Evolutionary conservation across 345 rosid species (phyloP), one percentile per base, ranked within the genome.

Genomic region (Syzygium oleosum): DNA sequence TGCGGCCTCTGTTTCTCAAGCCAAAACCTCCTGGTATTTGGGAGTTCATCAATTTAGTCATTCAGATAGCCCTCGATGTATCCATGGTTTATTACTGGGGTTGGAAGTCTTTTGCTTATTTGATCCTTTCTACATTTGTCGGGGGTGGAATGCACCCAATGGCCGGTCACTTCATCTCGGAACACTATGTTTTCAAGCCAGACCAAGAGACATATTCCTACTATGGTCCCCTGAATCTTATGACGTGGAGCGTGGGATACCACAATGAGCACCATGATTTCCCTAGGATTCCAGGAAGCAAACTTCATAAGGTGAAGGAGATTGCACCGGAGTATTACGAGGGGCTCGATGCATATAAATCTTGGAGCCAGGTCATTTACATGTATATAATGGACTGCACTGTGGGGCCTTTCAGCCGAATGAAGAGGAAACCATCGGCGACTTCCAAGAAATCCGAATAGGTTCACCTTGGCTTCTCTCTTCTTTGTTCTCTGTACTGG

Each of bases 201-300:
- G 92, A 91, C 7, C 99, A 96, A 89, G 99, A 97, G 89, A 96
- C 99, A 12, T 96, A 96, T 89, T 97, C 98, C 34, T 97, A 95
- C 89, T 97, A 96, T 52, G 98, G 98, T 77, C 99, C 98, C 51
- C 86, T 97, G 89, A 97, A 96, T 88, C 92, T 92, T 17, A 78
- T 97, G 86, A 92, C 98, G 12, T 95, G 98, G 99, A 92, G 91
- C 54, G 97, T 96, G 4, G 99, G 99, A 1, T 95, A 93, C 92
- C 99, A 97, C 90, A 97, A 96, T 38, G 99, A 97, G 91, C 99
- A 96, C 88, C 98, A 97, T 85, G 99, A 97, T 88, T 96, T 96
- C 92, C 98, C 98, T 1, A 95, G 99, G 93, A 97, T 95, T 80
- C 93, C 99, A 0, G 98, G 99, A 61, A 90, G 29, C 91, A 97